These are phyloP conservation scores for Coniosporium tulheliwenetii DNA, from an alignment of 2,329 filamentous ascomycete species.

Conservation along the genomic window DNA sequence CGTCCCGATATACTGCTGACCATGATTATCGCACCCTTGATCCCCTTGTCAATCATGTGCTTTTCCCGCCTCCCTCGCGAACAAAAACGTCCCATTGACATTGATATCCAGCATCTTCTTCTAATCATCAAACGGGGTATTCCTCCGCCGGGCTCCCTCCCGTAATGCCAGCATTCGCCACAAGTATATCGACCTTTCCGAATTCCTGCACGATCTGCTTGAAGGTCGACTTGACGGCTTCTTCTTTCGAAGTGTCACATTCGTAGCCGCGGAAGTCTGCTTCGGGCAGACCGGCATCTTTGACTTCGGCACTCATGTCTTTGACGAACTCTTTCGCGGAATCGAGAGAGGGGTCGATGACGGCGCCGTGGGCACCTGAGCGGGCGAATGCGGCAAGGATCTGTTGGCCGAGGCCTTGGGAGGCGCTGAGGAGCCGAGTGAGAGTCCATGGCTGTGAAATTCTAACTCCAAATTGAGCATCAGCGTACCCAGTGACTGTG, in stretches of 20 bases:
- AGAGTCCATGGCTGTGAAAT: too few species aligned
- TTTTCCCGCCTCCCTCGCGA: constrained; percentile 19
- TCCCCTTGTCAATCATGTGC: constrained; percentile 17
- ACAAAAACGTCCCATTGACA: constrained; percentile 21
- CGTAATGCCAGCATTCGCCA: constrained; percentile 24
- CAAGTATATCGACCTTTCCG: constrained; percentile 21
- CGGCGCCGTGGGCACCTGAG: constrained; percentile 16
- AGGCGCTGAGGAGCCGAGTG: constrained; percentile 6
- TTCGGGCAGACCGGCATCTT: constrained; percentile 6
- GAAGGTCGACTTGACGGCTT: constrained; percentile 19
- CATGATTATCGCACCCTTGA: constrained; percentile 12
- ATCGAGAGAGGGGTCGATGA: constrained; percentile 14
- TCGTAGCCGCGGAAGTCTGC: constrained; percentile 20
- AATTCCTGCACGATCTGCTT: constrained; percentile 16
- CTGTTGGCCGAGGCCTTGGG: constrained; percentile 15
- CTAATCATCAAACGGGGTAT: constrained; percentile 17
- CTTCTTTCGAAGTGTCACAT: constrained; percentile 23
- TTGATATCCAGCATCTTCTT: constrained; percentile 21
- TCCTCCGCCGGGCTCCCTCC: constrained; percentile 18
- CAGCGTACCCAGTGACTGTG: constrained; percentile 5
- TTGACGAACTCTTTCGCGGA: constrained; percentile 12
- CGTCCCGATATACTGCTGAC: constrained; percentile 13
- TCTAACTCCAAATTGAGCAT: too few species aligned
- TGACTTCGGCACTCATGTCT: constrained; percentile 14
- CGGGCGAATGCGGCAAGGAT: constrained; percentile 16